phyloP scores from a whole-genome alignment of 169 alveolate species.

The Babesia ovata region DNA sequence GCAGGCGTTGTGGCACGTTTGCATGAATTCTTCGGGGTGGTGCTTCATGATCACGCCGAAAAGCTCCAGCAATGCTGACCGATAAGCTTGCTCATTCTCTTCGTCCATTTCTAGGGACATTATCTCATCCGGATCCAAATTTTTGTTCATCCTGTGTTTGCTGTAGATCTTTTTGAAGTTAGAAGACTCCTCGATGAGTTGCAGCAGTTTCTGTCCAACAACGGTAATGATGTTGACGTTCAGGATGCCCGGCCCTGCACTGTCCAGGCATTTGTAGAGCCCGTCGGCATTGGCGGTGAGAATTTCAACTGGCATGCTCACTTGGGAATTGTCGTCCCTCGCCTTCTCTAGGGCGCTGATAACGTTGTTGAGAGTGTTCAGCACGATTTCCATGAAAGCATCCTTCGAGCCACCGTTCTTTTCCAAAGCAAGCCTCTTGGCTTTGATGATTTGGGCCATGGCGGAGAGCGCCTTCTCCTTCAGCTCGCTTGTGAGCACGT shows the following conservation, averaged over 20 bases:
- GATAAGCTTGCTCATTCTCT: constrained; percentile 77
- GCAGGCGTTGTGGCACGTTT: constrained; percentile 73
- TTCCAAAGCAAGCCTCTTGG: constrained; percentile 71
- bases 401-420: constrained; percentile 69
- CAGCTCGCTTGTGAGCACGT: constrained; percentile 79
- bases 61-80: constrained; percentile 79
- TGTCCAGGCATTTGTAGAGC: constrained; percentile 74
- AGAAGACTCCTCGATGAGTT: constrained; percentile 57
- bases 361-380: constrained; percentile 57
- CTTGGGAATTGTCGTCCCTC: constrained; percentile 64
- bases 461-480: constrained; percentile 80
- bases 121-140: constrained; percentile 79
- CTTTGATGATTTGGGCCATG: constrained; percentile 82
- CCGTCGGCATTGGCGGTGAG: constrained; percentile 77
- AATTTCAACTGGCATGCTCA: constrained; percentile 63
- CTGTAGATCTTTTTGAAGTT: constrained; percentile 65
- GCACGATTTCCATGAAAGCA: constrained; percentile 70
- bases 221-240: constrained; percentile 33
- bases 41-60: constrained; percentile 78
- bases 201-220: constrained; percentile 43
- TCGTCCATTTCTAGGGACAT: constrained; percentile 74
- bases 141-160: constrained; percentile 70
- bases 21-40: constrained; percentile 80
- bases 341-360: constrained; percentile 59
- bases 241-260: constrained; percentile 79